phyloP scores from a whole-genome alignment of 345 rosid genomes.

The Excoecaria agallocha region DNA sequence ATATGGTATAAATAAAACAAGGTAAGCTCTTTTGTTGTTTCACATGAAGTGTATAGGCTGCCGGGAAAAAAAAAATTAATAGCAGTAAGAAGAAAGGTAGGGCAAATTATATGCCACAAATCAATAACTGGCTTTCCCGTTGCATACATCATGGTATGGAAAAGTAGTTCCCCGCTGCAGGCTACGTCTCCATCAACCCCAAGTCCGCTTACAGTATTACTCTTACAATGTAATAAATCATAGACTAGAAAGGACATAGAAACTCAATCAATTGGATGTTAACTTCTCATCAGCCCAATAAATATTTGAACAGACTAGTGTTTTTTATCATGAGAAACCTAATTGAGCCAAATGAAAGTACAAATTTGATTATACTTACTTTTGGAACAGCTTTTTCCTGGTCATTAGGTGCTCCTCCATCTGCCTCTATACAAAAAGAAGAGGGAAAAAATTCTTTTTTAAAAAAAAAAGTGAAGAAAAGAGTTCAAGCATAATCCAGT shows the following conservation, averaged over 20 bases:
- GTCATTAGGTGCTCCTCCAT: slow-evolving; percentile 22
- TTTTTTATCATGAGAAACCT: neutral
- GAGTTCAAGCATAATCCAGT: neutral
- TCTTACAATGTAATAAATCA: neutral
- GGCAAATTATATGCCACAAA: too few species aligned
- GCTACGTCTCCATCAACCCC: neutral
- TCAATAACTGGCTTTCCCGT: too few species aligned
- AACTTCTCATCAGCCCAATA: neutral
- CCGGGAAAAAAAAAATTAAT: too few species aligned
- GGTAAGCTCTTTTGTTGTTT: too few species aligned
- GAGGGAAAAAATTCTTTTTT: neutral
- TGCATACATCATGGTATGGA: too few species aligned
- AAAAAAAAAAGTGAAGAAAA: neutral
- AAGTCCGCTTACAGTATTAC: neutral
- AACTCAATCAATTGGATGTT: neutral
- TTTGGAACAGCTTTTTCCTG: slow-evolving; percentile 23
- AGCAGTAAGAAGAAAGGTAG: too few species aligned
- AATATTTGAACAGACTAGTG: neutral
- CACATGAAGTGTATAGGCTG: too few species aligned
- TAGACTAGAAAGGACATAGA: neutral
- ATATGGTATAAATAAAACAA: too few species aligned
- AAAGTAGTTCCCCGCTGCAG: too few species aligned
- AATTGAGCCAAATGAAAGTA: neutral
- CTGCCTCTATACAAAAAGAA: slow-evolving; percentile 28
- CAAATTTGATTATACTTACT: slow-evolving; percentile 34